Evolutionary conservation across 2,329 filamentous ascomycete species (phyloP), one percentile per base, ranked within the genome.

Genomic region (Pseudocercospora fijiensis): DNA sequence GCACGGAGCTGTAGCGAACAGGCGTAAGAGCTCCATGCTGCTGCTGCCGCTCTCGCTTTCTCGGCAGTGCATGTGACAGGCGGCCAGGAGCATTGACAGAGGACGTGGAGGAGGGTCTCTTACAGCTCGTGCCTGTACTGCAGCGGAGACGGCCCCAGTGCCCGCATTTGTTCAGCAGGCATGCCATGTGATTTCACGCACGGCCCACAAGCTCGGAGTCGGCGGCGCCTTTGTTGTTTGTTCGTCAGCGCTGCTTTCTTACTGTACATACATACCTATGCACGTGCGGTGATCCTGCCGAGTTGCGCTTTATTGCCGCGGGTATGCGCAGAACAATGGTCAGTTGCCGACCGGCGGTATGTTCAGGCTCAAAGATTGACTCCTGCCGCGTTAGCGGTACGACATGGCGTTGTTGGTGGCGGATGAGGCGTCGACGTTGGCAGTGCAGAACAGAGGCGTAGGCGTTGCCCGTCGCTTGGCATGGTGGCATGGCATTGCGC

Each of bases 41-140:
- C 58, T 20, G 47, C 27, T 26, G 49, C n/a, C 57, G 52, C 58
- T 58, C 56, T 65, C 60, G 62, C 58, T 49, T 60, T 55, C 45
- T 57, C 51, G 63, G 52, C 52, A 49, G 61, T 58, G 58, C 66
- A 68, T 65, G 62, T 66, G 65, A 65, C 37, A 68, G 61, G 24
- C 47, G 28, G 53, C 61, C 51, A 53, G 28, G 27, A 24, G 33
- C 49, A 60, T 60, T 56, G 55, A 45, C 37, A n/a, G 27, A 49
- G 41, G 16, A 13, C 10, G 28, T 41, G 37, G 56, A 58, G 33
- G n/a, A 58, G 13, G 28, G 45, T 33, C 51, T 55, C 51, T 16
- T 55, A 28, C 51, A 28, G 51, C 51, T 33, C 11, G 22, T 24
- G 47, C 22, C 10, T 22, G 47, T 24, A 26, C 47, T 51, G 52